Evolutionary conservation across 371 early-diverging fungal genomes (phyloP).

Genomic region (Mucor saturninus): DNA sequence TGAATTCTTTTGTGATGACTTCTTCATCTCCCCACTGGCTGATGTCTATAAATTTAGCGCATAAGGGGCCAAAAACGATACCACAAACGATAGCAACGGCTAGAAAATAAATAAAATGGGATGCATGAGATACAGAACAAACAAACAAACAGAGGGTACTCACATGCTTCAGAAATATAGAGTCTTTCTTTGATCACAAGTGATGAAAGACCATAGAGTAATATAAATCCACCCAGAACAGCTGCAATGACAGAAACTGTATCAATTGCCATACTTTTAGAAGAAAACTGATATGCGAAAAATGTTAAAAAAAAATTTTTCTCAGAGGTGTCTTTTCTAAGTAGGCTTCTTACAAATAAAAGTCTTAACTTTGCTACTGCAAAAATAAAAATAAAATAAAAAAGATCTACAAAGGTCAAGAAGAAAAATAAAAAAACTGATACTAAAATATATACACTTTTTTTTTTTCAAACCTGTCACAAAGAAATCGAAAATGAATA

Average conservation of each 20-base stretch:
- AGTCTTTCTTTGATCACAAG: constrained; percentile 88
- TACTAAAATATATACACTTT: not conserved
- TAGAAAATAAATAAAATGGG: constrained; percentile 8
- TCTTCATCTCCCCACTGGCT: constrained; percentile 45
- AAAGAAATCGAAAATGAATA: constrained; percentile 1
- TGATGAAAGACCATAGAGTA: constrained; percentile 84
- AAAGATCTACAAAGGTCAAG: constrained; percentile 3
- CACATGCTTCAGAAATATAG: constrained; percentile 88
- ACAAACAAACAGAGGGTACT: constrained; percentile 19
- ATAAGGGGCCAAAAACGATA: constrained; percentile 79
- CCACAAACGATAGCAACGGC: constrained; percentile 87
- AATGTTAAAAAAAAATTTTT: not conserved
- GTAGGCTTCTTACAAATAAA: no score
- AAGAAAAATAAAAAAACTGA: not conserved
- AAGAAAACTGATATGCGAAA: no score
- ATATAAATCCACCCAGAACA: constrained; percentile 82
- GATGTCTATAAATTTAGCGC: constrained; percentile 49
- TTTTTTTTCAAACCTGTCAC: constrained; percentile 10
- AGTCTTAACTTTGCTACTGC: no score
- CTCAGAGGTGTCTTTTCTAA: no score
- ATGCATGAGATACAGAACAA: no score
- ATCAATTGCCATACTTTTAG: not conserved
- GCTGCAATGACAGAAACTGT: constrained; percentile 35
- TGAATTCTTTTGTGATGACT: constrained; percentile 66
- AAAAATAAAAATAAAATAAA: no score